Conservation (phyloP, 75 land plant species). For the Pseudotsuga menziesii region DNA sequence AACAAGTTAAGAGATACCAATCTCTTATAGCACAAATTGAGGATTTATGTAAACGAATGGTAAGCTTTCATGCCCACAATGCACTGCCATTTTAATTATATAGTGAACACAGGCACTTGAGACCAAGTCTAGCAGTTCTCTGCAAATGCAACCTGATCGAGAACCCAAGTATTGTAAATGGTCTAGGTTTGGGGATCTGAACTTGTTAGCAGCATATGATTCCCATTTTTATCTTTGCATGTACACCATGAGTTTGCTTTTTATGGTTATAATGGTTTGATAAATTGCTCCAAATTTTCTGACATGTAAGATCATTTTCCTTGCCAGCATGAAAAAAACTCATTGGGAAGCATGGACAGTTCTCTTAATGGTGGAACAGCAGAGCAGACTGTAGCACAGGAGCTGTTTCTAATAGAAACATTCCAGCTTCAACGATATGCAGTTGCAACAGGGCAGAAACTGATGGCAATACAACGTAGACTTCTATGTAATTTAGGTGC, state of each 20-base stretch:
- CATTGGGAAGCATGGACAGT: slow-evolving; percentile 5
- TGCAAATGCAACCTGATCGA: not conserved
- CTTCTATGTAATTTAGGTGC: slow-evolving; percentile 17
- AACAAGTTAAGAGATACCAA: slow-evolving; percentile 54
- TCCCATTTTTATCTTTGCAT: not conserved
- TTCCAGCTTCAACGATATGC: slow-evolving; percentile 65
- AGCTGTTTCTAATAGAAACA: slow-evolving; percentile 56
- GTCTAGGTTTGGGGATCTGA: not conserved
- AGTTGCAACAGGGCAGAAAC: slow-evolving; percentile 68
- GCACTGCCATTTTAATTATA: not conserved
- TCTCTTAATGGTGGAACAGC: slow-evolving; percentile 10
- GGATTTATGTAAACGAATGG: slow-evolving; percentile 62
- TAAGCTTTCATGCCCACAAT: slow-evolving; percentile 16
- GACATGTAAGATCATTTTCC: not conserved
- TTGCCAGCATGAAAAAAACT: slow-evolving; percentile 37
- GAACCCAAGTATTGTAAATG: not conserved
- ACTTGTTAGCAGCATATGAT: not conserved
- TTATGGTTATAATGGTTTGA: not conserved
- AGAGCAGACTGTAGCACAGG: slow-evolving; percentile 34
- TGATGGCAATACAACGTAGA: slow-evolving; percentile 45
- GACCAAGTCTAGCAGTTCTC: not conserved
- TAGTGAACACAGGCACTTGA: not conserved
- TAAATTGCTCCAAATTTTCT: not conserved
- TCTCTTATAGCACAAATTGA: slow-evolving; percentile 57
- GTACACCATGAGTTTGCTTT: not conserved